These are phyloP conservation scores for Scenedesmus sp. DNA, from an alignment of 163 green algal species.

Conservation along the genomic window DNA sequence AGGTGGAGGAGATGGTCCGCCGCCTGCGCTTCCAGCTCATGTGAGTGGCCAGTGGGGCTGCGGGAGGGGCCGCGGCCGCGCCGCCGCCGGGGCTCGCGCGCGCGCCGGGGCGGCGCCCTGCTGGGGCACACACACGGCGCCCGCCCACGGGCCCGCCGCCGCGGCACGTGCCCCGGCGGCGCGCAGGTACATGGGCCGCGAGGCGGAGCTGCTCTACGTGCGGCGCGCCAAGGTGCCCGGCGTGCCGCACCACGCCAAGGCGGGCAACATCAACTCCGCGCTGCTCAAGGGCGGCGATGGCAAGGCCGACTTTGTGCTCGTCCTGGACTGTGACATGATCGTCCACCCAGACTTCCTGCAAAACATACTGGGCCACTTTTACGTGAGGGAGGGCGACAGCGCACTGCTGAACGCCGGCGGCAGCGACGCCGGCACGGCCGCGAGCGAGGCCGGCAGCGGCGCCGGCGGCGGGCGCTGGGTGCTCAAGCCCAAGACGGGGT, in stretches of 20 bases:
- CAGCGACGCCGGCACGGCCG: too few species aligned
- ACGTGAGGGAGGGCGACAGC: constrained; percentile 15
- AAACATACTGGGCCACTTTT: constrained; percentile 57
- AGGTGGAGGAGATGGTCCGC: constrained; percentile 46
- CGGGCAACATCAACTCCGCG: constrained; percentile 68
- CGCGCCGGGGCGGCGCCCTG: too few species aligned
- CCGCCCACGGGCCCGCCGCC: too few species aligned
- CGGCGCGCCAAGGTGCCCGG: constrained; percentile 52
- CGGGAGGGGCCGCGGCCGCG: too few species aligned
- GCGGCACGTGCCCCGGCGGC: too few species aligned
- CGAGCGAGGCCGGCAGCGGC: too few species aligned
- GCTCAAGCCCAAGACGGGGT: constrained; percentile 52
- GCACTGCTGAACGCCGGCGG: too few species aligned
- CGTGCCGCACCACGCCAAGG: constrained; percentile 66
- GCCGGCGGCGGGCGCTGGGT: too few species aligned
- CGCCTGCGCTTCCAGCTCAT: constrained; percentile 45
- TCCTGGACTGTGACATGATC: constrained; percentile 71
- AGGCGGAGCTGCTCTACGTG: constrained; percentile 48
- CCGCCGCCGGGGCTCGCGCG: too few species aligned
- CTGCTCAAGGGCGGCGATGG: constrained; percentile 47
- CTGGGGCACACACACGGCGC: too few species aligned
- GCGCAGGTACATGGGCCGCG: constrained; percentile 39
- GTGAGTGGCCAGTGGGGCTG: too few species aligned
- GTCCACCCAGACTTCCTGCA: constrained; percentile 60
- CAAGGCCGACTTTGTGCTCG: constrained; percentile 51